A percentile compares a stretch with the other conserved stretches of the same genome.
These are phyloP conservation scores for Trichosporon sp. DNA, from an alignment of 1,284 basidiomycete species.

Conservation along the genomic window DNA sequence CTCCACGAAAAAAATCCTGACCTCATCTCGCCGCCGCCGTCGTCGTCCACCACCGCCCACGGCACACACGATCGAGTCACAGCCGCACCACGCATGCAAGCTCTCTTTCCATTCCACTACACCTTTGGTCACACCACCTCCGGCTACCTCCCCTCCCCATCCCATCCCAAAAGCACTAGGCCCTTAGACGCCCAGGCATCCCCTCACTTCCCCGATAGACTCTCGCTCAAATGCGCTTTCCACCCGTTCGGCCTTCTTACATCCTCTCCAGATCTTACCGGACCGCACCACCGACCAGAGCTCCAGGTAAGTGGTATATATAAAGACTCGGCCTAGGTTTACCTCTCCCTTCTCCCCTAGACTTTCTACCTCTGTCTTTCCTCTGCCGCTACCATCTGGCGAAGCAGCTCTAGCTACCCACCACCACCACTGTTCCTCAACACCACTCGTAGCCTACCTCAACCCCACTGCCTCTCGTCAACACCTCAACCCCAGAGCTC, in stretches of 20 bases:
- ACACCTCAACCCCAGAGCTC: conserved; percentile 12
- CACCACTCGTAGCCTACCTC: background rate
- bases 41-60: conserved; percentile 15
- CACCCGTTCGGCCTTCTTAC: conserved; percentile 14
- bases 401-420: background rate
- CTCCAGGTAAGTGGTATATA: conserved; percentile 15
- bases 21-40: conserved; percentile 14
- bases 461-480: background rate
- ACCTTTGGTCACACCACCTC: conserved; percentile 1
- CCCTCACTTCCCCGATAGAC: background rate
- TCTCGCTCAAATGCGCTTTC: conserved; percentile 7
- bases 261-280: conserved; percentile 18
- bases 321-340: background rate
- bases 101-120: conserved; percentile 3
- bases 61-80: conserved; percentile 9
- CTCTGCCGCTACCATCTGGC: background rate
- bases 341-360: conserved; percentile 6
- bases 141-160: background rate
- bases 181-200: conserved; percentile 17
- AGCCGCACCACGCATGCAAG: conserved; percentile 9
- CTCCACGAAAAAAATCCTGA: conserved; percentile 20
- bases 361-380: conserved; percentile 6
- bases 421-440: background rate
- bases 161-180: conserved; percentile 18
- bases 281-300: conserved; percentile 10